Base-by-base conservation (phyloP, 192 early-diverging fungal genomes). In the Dispira simplex region DNA sequence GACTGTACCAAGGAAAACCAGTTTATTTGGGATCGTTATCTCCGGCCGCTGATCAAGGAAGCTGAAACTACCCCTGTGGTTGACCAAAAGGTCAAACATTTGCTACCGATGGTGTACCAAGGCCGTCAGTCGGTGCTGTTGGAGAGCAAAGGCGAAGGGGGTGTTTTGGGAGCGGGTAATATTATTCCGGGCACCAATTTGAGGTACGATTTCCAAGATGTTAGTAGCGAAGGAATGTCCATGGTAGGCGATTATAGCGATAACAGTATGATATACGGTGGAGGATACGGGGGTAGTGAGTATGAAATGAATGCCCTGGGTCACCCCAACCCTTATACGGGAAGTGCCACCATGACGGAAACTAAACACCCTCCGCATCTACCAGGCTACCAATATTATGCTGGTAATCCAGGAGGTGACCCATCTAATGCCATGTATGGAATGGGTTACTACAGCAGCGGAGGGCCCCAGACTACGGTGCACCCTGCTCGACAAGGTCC, bases 1-100 rank as follows among this genome's bases (percentile, higher is more conserved):
- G 67, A 73, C 23, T 53, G 65, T 46, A 53, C 46, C 54, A 71
- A 79, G 63, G 59, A 64, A 46, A 68, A 67, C 28, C 48, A 44
- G 39, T 56, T 55, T n/a, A 60, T 85, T 63, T 73, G 74, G 32
- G 73, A 75, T 65, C 77, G 78, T 26, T 89, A 85, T 73, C 76
- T 83, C 64, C 82, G 87, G 60, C 87, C 85, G 4, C 81, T 77
- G 2, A 78, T 85, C 47, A 76, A 70, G 47, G 68, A 83, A 51
- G 73, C 80, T 44, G 69, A 85, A 53, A 73, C 81, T 13, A 78
- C 85, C 25, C 84, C 85, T 16, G 76, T 87, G 73, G 82, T 89
- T 28, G 82, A 83, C 62, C 79, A 82, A 57, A 76, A 71, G 25
- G 79, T 85, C 55, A 77, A 79, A 20, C 83, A 85, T 60, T 63